Base-by-base conservation (phyloP, 257 asterid species). In the Eustoma russellianum region DNA sequence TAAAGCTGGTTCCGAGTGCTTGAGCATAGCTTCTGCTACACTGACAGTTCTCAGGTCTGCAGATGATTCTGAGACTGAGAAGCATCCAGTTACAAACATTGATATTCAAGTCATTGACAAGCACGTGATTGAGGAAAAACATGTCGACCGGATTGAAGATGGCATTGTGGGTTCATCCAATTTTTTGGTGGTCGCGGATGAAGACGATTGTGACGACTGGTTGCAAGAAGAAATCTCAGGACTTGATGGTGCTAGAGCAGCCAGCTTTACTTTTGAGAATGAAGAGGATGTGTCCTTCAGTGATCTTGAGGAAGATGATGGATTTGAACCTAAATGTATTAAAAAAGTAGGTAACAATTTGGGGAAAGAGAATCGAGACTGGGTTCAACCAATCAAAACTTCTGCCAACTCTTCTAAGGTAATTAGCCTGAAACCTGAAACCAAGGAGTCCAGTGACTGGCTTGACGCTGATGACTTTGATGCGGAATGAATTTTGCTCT, bases 221-320 rank as follows among this genome's bases (percentile, higher is more conserved):
- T 71, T 92, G 53, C 78, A 83, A 77, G 99, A 92, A 72, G 96
- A 88, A 65, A 64, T 62, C 63, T 41, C 77, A 5, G 99, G 75
- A 61, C 58, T 48, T 28, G 74, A 68, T 30, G 75, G 64, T 33
- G 48, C 62, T 33, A 61, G 60, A 67, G 79, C 78, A 60, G 67
- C 79, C 56, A 52, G 69, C 47, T 74, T 75, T 48, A 77, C 81
- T 35, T 60, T 84, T 33, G 90, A 76, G 71, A 77, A 83, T 41
- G 99, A 92, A 13, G 98, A 92, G 41, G 99, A 92, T 17, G 99
- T 92, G 55, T 85, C 99, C 1, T 92, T 92, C 53, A 92, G 99
- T 64, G 99, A 92, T 74, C 97, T 92, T 52, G 99, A 92, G 68
- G 82, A 79, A 19, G 93, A 92, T 9, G 97, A 92, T 60, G 81